phyloP scores from a whole-genome alignment of 352 stramenopile species.

The Aphanomyces invadans region DNA sequence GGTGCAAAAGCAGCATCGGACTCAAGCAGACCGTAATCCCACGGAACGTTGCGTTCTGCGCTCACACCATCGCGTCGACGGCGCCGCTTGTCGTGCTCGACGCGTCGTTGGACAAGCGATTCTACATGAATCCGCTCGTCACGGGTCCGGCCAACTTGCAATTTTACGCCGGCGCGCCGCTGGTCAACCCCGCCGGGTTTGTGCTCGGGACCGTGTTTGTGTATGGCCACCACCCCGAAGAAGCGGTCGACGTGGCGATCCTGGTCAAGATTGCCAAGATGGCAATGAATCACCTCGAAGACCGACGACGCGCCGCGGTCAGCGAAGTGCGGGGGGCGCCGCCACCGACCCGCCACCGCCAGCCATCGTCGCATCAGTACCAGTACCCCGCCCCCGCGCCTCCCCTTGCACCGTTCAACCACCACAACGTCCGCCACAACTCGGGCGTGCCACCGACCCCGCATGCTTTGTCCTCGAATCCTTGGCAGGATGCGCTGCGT shows the following conservation, averaged over 20 bases:
- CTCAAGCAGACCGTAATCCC: slow-evolving; percentile 67
- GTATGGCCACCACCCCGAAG: slow-evolving; percentile 1
- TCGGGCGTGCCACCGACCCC: neutral
- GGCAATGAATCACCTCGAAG: slow-evolving; percentile 21
- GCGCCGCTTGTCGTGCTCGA: slow-evolving; percentile 72
- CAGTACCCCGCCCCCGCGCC: too few relatives aligned
- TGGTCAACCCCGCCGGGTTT: slow-evolving; percentile 50
- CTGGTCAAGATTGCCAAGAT: slow-evolving; percentile 13
- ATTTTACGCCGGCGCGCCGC: slow-evolving; percentile 76
- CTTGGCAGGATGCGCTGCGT: slow-evolving; percentile 2
- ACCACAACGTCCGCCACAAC: neutral
- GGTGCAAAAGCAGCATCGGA: slow-evolving; percentile 44
- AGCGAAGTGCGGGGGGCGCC: neutral
- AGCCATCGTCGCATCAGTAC: neutral
- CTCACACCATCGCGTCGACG: slow-evolving; percentile 69
- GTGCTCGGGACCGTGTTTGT: slow-evolving; percentile 15
- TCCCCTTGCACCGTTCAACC: neutral
- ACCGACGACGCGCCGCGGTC: neutral
- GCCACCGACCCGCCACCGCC: neutral
- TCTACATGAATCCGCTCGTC: slow-evolving; percentile 69
- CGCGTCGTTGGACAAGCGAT: slow-evolving; percentile 61
- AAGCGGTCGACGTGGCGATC: neutral
- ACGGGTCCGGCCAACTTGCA: slow-evolving; percentile 51
- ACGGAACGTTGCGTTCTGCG: slow-evolving; percentile 66
- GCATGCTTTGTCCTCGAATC: neutral